Evolutionary conservation across 345 rosid species (phyloP), one percentile per base, ranked within the genome.

Genomic region (Dovyalis caffra): DNA sequence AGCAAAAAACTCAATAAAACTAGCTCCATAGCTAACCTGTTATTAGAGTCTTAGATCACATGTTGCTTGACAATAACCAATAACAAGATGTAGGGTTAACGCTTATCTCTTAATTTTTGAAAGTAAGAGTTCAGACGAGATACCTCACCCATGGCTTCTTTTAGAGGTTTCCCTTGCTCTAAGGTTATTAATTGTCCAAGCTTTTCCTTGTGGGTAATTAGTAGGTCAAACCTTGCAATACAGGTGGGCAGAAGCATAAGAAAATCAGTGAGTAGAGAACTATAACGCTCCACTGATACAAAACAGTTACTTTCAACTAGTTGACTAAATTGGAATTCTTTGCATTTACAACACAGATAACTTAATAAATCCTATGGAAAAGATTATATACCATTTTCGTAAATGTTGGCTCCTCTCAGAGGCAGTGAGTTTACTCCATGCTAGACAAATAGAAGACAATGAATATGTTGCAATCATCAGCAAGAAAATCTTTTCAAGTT

Each of bases 141-240:
- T 86, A 95, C 99, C 98, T 95, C 98, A 43, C 97, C 98, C 21
- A 89, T 75, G 78, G 99, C 97, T 76, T 95, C 99, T 77, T 88
- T 87, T 57, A 95, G 82, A 75, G 99, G 98, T 79, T 95, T 95
- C 58, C 99, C 99, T 88, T 90, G 95, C 89, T 95, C 99, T 79
- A 93, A 84, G 51, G 98, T 93, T 77, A 95, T 93, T 64, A 93
- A 88, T 79, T 91, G 93, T 71, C 95, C 99, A 79, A 95, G 92
- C 75, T 95, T 97, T 83, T 95, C 96, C 85, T 89, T 90, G 86
- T 93, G 91, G 74, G 90, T 80, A 81, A 91, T 75, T 71, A 95
- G 78, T 61, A 93, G 87, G 78, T 93, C 93, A 74, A 83, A 95
- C 99, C 99, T 95, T 75, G 51, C 72, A 77, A 85, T 75, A 68